Conservation (phyloP, 192 early-diverging fungal genomes). For the Fimicolochytrium jonesii region DNA sequence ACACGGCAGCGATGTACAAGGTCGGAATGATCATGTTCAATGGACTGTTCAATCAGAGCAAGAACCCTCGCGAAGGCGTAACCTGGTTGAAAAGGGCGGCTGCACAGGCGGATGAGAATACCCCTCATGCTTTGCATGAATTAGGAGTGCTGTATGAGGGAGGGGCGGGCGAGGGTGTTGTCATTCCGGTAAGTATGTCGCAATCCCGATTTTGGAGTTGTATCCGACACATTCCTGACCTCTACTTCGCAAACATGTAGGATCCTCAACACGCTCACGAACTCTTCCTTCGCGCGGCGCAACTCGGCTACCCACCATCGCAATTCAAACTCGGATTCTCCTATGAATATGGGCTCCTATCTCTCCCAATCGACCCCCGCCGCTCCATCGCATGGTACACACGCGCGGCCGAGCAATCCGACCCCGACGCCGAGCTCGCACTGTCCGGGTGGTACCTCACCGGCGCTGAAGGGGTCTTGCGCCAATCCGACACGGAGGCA, state of each 20-base stretch:
- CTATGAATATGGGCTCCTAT: conserved; percentile 92
- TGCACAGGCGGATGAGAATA: conserved; percentile 80
- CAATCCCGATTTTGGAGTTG: neutral
- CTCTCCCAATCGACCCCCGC: conserved; percentile 78
- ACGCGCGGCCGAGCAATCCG: conserved; percentile 82
- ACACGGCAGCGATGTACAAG: conserved; percentile 97
- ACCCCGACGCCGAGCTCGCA: conserved; percentile 87
- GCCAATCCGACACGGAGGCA: conserved; percentile 90
- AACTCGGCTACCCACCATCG: conserved; percentile 88
- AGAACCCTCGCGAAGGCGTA: conserved; percentile 85
- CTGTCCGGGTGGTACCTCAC: conserved; percentile 98
- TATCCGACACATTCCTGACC: neutral
- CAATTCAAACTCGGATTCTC: conserved; percentile 88
- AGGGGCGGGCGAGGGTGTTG: conserved; percentile 35
- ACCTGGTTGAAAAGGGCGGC: conserved; percentile 94
- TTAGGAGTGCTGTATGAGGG: conserved; percentile 82
- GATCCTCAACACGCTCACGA: conserved; percentile 89
- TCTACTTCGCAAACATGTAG: conserved; percentile 17
- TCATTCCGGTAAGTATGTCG: conserved; percentile 39
- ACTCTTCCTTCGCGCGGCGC: conserved; percentile 86
- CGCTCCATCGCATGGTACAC: conserved; percentile 97
- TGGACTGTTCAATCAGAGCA: conserved; percentile 68
- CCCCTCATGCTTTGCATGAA: conserved; percentile 92
- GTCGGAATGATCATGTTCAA: conserved; percentile 88
- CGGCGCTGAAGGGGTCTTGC: conserved; percentile 82